Evolutionary conservation across 129 eudicot genomes (phyloP), one percentile per base, ranked within the genome.

Genomic region (Smallanthus sonchifolius): DNA sequence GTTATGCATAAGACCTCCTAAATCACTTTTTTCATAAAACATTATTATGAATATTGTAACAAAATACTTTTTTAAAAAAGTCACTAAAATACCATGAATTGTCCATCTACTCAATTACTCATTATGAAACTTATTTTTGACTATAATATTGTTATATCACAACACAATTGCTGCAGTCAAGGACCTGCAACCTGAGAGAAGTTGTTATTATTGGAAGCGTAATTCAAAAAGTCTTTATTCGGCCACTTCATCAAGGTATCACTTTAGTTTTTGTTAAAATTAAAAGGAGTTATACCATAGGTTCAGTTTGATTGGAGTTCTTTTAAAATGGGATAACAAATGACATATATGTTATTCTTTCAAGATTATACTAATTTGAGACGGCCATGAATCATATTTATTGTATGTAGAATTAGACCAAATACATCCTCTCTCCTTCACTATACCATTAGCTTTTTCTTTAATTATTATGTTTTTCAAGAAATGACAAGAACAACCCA

Each of bases 191-290:
- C 79, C 76, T 94, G 75, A 88, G 93, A 79, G 98, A 91, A 82
- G 98, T 97, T 57, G 96, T 84, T 57, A 94, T 94, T 70, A 68
- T 94, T 43, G 96, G n/a, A 67, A 90, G 98, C 72, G 75, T 94
- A 55, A 75, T 94, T 75, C 86, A 88, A 80, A 91, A 94, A 76
- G 88, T 88, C 67, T 87, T 95, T 13, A 88, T 94, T 83, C 98
- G 97, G 38, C 92, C 86, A 59, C 96, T 83, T 83, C 98, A 90
- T 85, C 97, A 30, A 94, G 98, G 98, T 94, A 79, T 47, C 51
- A 30, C 56, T 14, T 36, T 16, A 56, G 48, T 36, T 79, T 34
- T 32, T 16, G 69, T 69, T 2, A 32, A 16, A 34, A 4, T 16
- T 42, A 37, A 10, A 73, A 28, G 1, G 5, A 62, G 20, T 10